Base-by-base conservation (phyloP, 345 rosid species). In the Corymbia maculata region DNA sequence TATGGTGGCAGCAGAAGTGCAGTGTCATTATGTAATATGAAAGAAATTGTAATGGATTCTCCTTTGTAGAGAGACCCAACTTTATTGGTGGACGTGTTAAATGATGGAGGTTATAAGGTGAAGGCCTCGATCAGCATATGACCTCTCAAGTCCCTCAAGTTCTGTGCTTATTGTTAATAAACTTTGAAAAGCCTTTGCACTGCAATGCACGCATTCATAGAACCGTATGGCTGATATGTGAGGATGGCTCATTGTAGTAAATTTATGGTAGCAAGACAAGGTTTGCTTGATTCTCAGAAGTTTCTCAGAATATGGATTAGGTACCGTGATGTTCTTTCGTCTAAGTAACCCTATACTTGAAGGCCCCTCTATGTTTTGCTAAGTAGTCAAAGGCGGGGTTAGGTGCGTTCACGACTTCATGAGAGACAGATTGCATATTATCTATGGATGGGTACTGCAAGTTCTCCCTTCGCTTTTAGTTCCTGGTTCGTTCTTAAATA, bases 341-440 rank as follows among this genome's bases (percentile, higher is more conserved):
- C 47, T 70, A 2, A 70, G 47, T 36, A 70, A 70, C 26, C 82
- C 82, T 19, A 9, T 19, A 70, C 82, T 70, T 70, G 26, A 70
- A 70, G 45, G 84, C 49, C 49, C 49, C 49, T 17, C 13, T 42
- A 22, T 75, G 49, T 42, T 42, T 75, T 75, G 49, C 84, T 75
- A 75, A 42, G 49, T 36, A 42, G 84, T 75, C 84, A 42, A 75
- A 42, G 84, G 49, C 26, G 42, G 84, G 28, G 84, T 75, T 42
- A 9, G 84, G 49, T 75, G 22, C 36, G 82, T 36, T 9, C 14
- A 19, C 84, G 42, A 42, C 84, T 96, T 85, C 95, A 96, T 42
- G 98, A 97, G 92, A 95, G 95, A 14, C 93, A 97, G 51, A 92
- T 95, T 51, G 98, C 99, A 64, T 97, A 95, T 91, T 97, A 96